Percentiles rank a stretch among this genome's conserved stretches.
Evolutionary conservation across 495 filamentous ascomycete genomes (phyloP).

Genomic region (Penicillium waksmanii): DNA sequence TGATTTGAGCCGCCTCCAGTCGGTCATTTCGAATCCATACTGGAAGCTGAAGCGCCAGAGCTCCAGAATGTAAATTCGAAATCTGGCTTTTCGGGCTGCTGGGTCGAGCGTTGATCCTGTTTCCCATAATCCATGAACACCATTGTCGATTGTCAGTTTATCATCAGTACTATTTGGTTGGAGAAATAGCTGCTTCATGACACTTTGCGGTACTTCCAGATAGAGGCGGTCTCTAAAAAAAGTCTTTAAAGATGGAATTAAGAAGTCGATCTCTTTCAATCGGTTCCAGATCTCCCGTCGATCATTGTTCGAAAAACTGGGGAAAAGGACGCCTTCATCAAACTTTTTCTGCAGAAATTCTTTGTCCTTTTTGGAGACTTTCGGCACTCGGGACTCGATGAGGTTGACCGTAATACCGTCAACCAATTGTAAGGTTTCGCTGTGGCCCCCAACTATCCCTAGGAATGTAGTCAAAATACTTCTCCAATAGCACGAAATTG

Average conservation of each 20-base stretch:
- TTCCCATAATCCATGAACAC: not conserved
- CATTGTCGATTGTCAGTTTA: constrained; percentile 8
- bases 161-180: not conserved
- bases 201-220: constrained; percentile 12
- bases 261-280: constrained; percentile 11
- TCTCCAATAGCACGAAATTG: constrained; percentile 11
- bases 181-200: constrained; percentile 8
- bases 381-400: constrained; percentile 9
- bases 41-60: too few species aligned
- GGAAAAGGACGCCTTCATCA: not conserved
- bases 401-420: constrained; percentile 6
- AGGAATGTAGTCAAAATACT: constrained; percentile 4
- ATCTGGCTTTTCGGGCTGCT: not conserved
- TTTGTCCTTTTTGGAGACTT: constrained; percentile 7
- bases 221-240: constrained; percentile 18
- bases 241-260: constrained; percentile 12
- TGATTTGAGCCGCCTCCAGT: too few species aligned
- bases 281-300: not conserved
- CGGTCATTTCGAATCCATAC: too few species aligned
- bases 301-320: too few species aligned
- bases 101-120: not conserved
- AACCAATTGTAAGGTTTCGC: not conserved
- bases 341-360: not conserved
- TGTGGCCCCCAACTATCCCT: not conserved
- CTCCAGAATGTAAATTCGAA: too few species aligned